Base-by-base conservation (phyloP, 1,284 basidiomycete species). In the Anthracocystis setariae region DNA sequence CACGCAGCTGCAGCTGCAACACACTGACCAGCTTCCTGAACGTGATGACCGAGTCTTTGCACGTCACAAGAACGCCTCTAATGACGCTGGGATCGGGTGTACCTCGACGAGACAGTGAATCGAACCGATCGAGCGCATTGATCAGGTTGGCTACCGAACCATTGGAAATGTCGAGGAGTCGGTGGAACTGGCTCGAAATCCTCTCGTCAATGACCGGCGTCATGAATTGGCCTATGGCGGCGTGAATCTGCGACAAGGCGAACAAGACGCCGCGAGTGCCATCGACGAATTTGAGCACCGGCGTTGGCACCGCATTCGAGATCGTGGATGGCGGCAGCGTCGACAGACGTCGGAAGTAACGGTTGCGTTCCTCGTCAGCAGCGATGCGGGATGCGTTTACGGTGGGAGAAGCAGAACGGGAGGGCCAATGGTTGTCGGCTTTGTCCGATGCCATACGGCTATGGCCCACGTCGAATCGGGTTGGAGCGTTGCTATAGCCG, bases 211-310 rank as follows among this genome's bases (percentile, higher is more conserved):
- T 89, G 21, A 91, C 91, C 73, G 92, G 91, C 15, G 90, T 87
- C 47, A 92, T 90, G 84, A 95, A 96, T 77, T 96, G 92, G 59
- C 92, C 89, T 24, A 99, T 85, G 0, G 92, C 90, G 64, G 93
- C 89, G 80, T 97, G 92, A 27, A 98, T 89, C 84, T 98, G 94
- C 27, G 92, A 93, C 55, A 95, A 87, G 1, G 93, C 91, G 81
- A 97, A 98, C 20, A 98, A 87, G 44, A 98, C 89, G 13, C 92
- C 94, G 25, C 95, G 90, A 45, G 92, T 90, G 5, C 91, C 90
- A 79, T 98, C 94, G 49, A 95, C 87, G 32, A 95, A 87, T 42
- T 87, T 87, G 24, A 91, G 85, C 17, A 98, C 85, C 9, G 91
- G 86, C 8, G 87, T 85, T 0, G 94, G 92, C 10, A 96, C 87